These are phyloP conservation scores for Claviceps sp. DNA, from an alignment of 2,329 filamentous ascomycete genomes.

Conservation along the genomic window DNA sequence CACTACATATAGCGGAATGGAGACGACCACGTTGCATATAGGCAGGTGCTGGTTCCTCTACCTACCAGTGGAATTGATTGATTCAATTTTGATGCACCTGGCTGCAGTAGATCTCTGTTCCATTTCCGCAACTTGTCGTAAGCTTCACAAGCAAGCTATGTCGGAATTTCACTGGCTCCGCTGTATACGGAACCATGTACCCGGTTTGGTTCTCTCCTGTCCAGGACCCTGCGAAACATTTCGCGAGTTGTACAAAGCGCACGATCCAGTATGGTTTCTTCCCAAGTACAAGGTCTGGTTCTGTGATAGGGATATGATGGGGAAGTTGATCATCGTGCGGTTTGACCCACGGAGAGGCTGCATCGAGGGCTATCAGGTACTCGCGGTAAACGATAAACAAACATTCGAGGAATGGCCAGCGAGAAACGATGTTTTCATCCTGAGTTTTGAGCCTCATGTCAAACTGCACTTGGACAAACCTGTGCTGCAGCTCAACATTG, in stretches of 20 bases:
- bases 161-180: constrained; percentile 61
- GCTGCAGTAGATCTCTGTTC: constrained; percentile 48
- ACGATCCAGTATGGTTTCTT: constrained; percentile 78
- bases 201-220: constrained; percentile 35
- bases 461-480: constrained; percentile 64
- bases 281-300: constrained; percentile 76
- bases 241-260: constrained; percentile 56
- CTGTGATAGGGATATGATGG: constrained; percentile 57
- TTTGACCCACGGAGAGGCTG: constrained; percentile 61
- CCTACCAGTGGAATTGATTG: constrained; percentile 64
- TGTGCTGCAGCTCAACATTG: constrained; percentile 41
- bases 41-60: constrained; percentile 27
- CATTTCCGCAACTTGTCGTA: constrained; percentile 47
- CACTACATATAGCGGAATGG: background rate
- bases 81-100: constrained; percentile 56
- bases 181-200: constrained; percentile 56
- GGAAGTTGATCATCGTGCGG: constrained; percentile 61
- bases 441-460: constrained; percentile 57
- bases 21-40: background rate
- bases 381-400: constrained; percentile 47
- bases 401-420: constrained; percentile 50
- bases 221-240: constrained; percentile 50
- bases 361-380: constrained; percentile 68
- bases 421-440: constrained; percentile 53
- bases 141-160: constrained; percentile 43